Evolutionary conservation across 225 moss, liverwort and hornwort genomes (phyloP), one percentile per base, ranked within the genome.

Genomic region (Antitrichia curtipendula): DNA sequence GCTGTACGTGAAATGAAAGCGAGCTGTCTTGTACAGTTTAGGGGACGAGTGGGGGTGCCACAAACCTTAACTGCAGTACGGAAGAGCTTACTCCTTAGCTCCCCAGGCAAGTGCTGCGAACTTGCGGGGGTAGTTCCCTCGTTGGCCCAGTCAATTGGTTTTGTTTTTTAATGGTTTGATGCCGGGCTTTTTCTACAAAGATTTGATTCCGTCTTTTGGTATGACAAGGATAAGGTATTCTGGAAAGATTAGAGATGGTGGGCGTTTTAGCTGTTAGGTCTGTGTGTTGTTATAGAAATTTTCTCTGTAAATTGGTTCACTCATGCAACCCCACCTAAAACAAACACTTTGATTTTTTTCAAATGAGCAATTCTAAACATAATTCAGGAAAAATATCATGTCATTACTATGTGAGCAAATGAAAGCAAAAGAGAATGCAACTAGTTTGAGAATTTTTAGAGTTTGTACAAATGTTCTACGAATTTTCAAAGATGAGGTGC

Each of bases 401-500:
- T 14, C 8, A 24, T 2, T 63, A 17, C 0, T n/a, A 70, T 43
- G 16, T 45, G 10, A 73, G 4, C 7, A 17, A 72, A 45, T 72
- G 18, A 45, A 45, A 45, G 18, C 4, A 19, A 19, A 47, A 73
- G 4, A 47, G 0, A 73, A 47, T 73, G 31, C 73, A 73, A 31
- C 47, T 7, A 4, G 4, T 18, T 73, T 47, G 72, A 47, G 11
- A 73, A 2, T 47, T 45, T 17, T 29, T 29, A 29, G 7, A 47
- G 2, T 4, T 43, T 19, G 7, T 45, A 0, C 18, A 0, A 47
- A 10, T 18, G 11, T 7, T 11, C 18, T 73, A 18, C 0, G 0
- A 10, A 18, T 18, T 47, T 72, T 73, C 8, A 17, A 47, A 73
- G 11, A 10, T 18, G 11, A 73, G 21, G 7, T 73, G 0, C 11